Evolutionary conservation across 2,329 filamentous ascomycete species (phyloP).

Genomic region (Microdochium nivale): DNA sequence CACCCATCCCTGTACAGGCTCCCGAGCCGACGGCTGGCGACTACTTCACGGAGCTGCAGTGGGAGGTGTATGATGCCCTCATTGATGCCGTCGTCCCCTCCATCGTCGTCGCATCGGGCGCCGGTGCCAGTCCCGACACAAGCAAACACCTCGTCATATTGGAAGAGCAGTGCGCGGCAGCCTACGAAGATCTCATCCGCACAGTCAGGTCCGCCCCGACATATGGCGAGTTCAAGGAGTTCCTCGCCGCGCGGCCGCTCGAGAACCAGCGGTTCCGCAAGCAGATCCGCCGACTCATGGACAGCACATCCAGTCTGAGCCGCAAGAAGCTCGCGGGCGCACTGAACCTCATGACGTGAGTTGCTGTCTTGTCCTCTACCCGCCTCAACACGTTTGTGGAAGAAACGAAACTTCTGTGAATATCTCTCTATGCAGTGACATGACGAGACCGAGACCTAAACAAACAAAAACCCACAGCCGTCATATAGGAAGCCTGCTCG

Average conservation of each 20-base stretch:
- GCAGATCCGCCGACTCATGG: constrained; percentile 34
- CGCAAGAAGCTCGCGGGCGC: constrained; percentile 28
- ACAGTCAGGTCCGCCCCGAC: constrained; percentile 28
- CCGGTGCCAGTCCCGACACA: constrained; percentile 16
- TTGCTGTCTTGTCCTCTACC: no score
- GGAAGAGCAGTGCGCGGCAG: constrained; percentile 38
- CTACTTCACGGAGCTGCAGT: constrained; percentile 32
- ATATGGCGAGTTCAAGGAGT: constrained; percentile 36
- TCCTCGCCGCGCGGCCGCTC: constrained; percentile 42
- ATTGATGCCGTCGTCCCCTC: constrained; percentile 54
- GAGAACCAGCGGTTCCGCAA: constrained; percentile 44
- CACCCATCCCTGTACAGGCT: constrained; percentile 12
- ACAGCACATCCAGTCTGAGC: constrained; percentile 20
- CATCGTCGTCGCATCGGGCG: constrained; percentile 33
- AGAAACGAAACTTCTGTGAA: no score
- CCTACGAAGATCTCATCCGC: constrained; percentile 28
- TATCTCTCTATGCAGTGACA: no score
- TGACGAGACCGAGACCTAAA: no score
- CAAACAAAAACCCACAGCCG: constrained; percentile 34
- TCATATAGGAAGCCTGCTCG: constrained; percentile 50
- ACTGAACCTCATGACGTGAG: constrained; percentile 35
- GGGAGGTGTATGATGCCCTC: constrained; percentile 44
- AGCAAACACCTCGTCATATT: constrained; percentile 34
- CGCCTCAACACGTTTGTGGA: no score
- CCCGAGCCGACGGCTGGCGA: constrained; percentile 10